Conservation (phyloP, 2,329 filamentous ascomycete species). For the Alternaria infectoria region DNA sequence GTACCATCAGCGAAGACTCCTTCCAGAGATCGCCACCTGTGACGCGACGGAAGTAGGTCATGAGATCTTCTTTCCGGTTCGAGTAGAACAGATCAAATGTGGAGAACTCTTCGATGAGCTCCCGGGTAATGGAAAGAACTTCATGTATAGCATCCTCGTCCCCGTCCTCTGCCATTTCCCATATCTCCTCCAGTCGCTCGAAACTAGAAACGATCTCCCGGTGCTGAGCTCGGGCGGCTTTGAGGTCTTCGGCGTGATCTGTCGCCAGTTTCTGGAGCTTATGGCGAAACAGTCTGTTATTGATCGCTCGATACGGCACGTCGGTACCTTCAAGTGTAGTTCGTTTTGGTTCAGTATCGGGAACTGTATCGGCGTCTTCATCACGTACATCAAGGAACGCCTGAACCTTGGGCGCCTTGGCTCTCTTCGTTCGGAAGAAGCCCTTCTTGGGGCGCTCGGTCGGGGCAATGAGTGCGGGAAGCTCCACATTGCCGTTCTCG, state of each 20-base stretch:
- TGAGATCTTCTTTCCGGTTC: constrained; percentile 54
- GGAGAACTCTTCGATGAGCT: constrained; percentile 66
- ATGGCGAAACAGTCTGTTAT: constrained; percentile 35
- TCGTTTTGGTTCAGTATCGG: constrained; percentile 12
- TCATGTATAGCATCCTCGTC: constrained; percentile 59
- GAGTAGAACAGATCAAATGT: constrained; percentile 65
- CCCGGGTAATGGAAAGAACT: constrained; percentile 65
- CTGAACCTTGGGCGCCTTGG: constrained; percentile 28
- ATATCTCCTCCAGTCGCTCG: constrained; percentile 54
- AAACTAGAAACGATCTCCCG: constrained; percentile 50
- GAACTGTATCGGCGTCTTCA: constrained; percentile 3
- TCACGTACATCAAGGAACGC: constrained; percentile 38
- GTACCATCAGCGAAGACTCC: constrained; percentile 42
- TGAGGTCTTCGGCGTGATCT: constrained; percentile 51
- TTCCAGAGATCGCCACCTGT: constrained; percentile 43
- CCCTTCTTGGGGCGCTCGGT: constrained; percentile 36
- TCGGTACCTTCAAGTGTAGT: constrained; percentile 36
- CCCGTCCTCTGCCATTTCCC: constrained; percentile 54
- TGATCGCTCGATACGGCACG: constrained; percentile 36
- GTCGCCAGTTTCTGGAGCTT: constrained; percentile 36
- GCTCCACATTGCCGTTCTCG: constrained; percentile 18
- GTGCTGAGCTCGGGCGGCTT: constrained; percentile 41
- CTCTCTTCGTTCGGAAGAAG: constrained; percentile 35
- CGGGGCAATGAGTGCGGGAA: constrained; percentile 24
- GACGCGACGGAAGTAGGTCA: constrained; percentile 44